A percentile compares a stretch with the other conserved stretches of the same genome.
Conservation (phyloP, 2,329 filamentous ascomycete genomes). For the Scorias spongiosa region DNA sequence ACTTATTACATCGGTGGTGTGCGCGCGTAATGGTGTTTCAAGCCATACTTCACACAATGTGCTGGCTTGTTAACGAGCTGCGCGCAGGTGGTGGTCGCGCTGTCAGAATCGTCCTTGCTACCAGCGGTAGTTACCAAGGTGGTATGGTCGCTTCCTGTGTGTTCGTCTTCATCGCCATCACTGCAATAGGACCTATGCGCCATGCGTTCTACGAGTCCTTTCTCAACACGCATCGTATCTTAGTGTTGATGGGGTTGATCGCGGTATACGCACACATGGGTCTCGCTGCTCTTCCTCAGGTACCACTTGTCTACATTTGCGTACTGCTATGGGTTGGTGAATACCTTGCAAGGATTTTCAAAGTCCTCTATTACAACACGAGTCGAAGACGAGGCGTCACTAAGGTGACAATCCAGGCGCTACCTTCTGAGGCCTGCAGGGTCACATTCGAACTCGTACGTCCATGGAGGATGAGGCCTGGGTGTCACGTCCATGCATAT, state of each 20-base stretch:
- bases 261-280: constrained; percentile 68
- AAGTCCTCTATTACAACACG: constrained; percentile 39
- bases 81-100: constrained; percentile 47
- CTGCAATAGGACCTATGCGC: constrained; percentile 63
- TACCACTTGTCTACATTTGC: constrained; percentile 59
- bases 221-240: constrained; percentile 66
- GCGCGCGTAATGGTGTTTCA: constrained; percentile 59
- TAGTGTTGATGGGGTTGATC: constrained; percentile 52
- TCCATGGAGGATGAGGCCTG: constrained; percentile 37
- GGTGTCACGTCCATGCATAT: constrained; percentile 46
- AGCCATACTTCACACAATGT: constrained; percentile 51
- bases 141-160: constrained; percentile 45
- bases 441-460: constrained; percentile 45
- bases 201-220: constrained; percentile 98
- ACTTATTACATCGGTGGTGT: constrained; percentile 73
- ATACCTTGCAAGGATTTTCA: constrained; percentile 31
- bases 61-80: constrained; percentile 55
- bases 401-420: constrained; percentile 40
- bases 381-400: constrained; percentile 34
- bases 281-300: constrained; percentile 50
- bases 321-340: constrained; percentile 67
- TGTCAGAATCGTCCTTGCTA: constrained; percentile 38
- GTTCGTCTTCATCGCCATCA: constrained; percentile 51
- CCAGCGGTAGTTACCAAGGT: constrained; percentile 48
- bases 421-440: constrained; percentile 44